Conservation (phyloP, 768 basidiomycete genomes). For the Aureoboletus auriporus region DNA sequence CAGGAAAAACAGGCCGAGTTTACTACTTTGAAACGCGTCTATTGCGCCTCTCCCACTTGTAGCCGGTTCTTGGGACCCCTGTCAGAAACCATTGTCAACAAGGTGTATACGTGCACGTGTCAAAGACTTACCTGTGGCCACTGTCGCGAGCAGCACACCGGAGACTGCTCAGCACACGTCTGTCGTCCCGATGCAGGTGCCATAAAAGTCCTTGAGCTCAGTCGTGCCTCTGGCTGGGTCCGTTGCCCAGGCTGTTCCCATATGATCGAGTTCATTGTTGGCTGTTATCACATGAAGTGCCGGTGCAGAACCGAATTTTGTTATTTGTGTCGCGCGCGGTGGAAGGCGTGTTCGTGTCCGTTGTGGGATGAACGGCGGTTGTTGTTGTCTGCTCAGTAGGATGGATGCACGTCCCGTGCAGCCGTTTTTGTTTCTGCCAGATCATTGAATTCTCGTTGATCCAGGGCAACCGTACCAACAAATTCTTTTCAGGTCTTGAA, state of each 20-base stretch:
- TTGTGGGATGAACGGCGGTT: conserved; percentile 58
- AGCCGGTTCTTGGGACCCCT: conserved; percentile 35
- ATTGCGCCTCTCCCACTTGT: conserved; percentile 34
- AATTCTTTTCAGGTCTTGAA: too few relatives aligned
- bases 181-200: conserved; percentile 25
- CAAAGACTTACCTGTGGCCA: conserved; percentile 19
- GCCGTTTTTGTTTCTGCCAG: too few relatives aligned
- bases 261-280: conserved; percentile 35
- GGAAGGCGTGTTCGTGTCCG: conserved; percentile 62
- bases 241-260: conserved; percentile 38
- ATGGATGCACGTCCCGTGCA: conserved; percentile 35
- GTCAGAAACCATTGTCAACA: conserved; percentile 16
- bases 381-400: conserved; percentile 39
- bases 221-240: conserved; percentile 30
- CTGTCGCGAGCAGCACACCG: conserved; percentile 22
- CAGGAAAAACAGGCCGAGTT: conserved; percentile 28
- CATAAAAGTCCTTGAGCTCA: conserved; percentile 24
- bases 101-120: conserved; percentile 22
- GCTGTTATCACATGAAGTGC: conserved; percentile 41
- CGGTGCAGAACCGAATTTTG: conserved; percentile 37
- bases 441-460: too few relatives aligned
- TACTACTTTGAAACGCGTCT: conserved; percentile 33
- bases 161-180: conserved; percentile 12
- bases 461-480: too few relatives aligned
- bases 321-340: conserved; percentile 47